Conservation (phyloP, 164 flowering plant genomes). For the Umbellularia californica region DNA sequence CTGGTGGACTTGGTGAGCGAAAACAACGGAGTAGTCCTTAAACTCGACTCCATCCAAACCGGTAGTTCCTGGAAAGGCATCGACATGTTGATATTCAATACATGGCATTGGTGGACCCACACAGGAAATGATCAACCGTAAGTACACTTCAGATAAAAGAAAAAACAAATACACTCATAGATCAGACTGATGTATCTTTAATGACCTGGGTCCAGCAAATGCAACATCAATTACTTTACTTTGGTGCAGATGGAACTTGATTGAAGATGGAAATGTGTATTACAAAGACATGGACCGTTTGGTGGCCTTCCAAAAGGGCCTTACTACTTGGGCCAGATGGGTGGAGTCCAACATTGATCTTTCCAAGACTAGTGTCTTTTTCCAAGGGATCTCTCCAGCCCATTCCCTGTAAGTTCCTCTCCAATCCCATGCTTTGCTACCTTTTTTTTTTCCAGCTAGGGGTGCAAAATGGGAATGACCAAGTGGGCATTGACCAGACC, state of each 20-base stretch:
- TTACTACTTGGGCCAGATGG: constrained; percentile 84
- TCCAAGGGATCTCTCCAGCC: constrained; percentile 85
- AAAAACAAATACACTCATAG: not conserved
- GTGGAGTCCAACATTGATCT: constrained; percentile 59
- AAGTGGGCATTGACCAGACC: too few species aligned
- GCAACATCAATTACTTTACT: not conserved
- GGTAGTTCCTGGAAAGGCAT: constrained; percentile 64
- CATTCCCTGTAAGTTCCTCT: constrained; percentile 51
- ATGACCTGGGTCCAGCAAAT: not conserved
- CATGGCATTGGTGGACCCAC: constrained; percentile 99
- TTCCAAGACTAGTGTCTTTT: constrained; percentile 63
- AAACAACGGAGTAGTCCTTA: constrained; percentile 42
- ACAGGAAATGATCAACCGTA: constrained; percentile 65
- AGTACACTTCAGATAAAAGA: not conserved
- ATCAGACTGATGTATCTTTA: not conserved
- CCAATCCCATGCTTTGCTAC: not conserved
- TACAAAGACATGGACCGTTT: constrained; percentile 73
- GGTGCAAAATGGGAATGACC: too few species aligned
- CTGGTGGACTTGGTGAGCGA: constrained; percentile 65
- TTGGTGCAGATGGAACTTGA: constrained; percentile 68
- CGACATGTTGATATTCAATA: constrained; percentile 72
- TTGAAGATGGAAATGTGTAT: constrained; percentile 38
- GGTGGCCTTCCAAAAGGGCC: constrained; percentile 58
- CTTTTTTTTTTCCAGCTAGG: too few species aligned
- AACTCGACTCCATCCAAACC: constrained; percentile 49